Percentiles rank a stretch among this genome's conserved stretches.
Evolutionary conservation across 371 early-diverging fungal species (phyloP).

Genomic region (Capillidium heterosporum): DNA sequence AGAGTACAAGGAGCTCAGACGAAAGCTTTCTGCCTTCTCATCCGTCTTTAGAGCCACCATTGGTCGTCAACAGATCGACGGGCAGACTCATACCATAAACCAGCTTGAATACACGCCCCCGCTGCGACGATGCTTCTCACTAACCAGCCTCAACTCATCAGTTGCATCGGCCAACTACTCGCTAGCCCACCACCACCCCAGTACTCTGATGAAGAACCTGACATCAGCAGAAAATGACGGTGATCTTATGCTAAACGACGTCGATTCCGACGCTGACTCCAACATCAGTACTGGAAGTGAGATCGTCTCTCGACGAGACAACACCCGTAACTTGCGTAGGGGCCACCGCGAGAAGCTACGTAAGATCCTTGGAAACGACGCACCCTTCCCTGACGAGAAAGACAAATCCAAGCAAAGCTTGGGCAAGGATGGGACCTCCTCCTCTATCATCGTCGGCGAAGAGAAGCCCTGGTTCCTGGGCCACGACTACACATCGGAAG

Average conservation of each 20-base stretch:
- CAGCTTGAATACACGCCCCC: neutral
- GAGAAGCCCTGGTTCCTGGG: slow-evolving; percentile 45
- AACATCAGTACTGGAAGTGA: neutral
- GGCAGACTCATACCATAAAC: neutral
- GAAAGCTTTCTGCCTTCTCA: slow-evolving; percentile 1
- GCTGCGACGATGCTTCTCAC: neutral
- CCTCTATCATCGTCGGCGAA: neutral
- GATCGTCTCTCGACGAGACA: neutral
- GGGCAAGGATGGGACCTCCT: slow-evolving; percentile 7
- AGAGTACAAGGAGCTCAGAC: slow-evolving; percentile 5
- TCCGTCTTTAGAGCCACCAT: neutral
- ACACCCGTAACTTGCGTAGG: neutral
- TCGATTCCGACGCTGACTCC: neutral
- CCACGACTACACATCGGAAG: slow-evolving; percentile 48
- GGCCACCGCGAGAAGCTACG: slow-evolving; percentile 16
- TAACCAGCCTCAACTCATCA: neutral
- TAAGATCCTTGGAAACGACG: slow-evolving; percentile 18
- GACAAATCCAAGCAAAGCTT: slow-evolving; percentile 8
- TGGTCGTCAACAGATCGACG: neutral
- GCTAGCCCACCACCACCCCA: neutral
- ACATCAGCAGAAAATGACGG: too few species aligned
- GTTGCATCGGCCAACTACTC: neutral
- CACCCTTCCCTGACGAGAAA: slow-evolving; percentile 5
- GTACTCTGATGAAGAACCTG: neutral
- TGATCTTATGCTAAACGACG: neutral